Percentiles rank a stretch among this genome's conserved stretches.
Evolutionary conservation across 208 protist genomes (phyloP).

Genomic region (Naegleria gruberi): DNA sequence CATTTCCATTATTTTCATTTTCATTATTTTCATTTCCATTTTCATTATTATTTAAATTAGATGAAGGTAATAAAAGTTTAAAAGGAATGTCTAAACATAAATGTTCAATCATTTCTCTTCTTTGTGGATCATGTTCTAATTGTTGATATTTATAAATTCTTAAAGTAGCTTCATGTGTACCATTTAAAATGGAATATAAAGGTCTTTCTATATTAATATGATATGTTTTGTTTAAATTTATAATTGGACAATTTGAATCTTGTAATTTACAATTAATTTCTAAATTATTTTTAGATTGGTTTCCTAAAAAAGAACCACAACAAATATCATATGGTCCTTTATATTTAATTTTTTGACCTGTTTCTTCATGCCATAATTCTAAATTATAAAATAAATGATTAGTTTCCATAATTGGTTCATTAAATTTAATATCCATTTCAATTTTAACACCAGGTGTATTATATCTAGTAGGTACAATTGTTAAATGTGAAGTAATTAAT

Average conservation of each 20-base stretch:
- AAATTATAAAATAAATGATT: neutral
- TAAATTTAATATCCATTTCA: neutral
- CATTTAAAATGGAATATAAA: neutral
- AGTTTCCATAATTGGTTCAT: neutral
- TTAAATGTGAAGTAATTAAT: neutral
- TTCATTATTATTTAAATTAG: too few relatives aligned
- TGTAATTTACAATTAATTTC: neutral
- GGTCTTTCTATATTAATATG: neutral
- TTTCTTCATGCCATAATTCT: neutral
- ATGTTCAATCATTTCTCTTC: neutral
- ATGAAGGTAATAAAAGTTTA: too few relatives aligned
- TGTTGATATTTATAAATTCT: neutral
- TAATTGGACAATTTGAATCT: neutral
- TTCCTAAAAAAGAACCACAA: neutral
- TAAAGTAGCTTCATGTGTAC: neutral
- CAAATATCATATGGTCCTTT: neutral
- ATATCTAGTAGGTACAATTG: neutral
- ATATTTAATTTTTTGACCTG: neutral
- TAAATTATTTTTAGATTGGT: neutral
- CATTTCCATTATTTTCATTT: too few relatives aligned
- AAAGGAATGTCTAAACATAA: neutral
- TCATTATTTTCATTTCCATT: too few relatives aligned
- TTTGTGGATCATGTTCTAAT: neutral
- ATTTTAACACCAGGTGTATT: neutral
- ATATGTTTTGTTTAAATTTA: neutral